Percentiles rank a stretch among this genome's conserved stretches.
phyloP scores from a whole-genome alignment of 495 filamentous ascomycete species.

The Daldinia vernicosa region DNA sequence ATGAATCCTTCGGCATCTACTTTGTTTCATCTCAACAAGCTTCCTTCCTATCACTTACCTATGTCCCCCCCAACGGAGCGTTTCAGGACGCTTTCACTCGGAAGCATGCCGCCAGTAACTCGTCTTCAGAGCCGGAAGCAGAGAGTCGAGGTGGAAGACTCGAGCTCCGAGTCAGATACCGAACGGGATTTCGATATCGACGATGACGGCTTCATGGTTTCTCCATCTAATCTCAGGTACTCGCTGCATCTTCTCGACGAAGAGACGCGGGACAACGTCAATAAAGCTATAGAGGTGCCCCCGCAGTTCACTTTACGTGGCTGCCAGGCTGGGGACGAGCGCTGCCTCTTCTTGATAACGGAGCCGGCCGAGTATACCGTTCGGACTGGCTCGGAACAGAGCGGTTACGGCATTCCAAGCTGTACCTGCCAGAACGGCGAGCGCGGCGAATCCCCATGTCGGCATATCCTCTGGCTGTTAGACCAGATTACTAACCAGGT shows the following conservation, averaged over 20 bases:
- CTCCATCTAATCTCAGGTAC: constrained; percentile 52
- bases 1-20: constrained; percentile 20
- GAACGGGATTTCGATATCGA: constrained; percentile 48
- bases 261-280: constrained; percentile 38
- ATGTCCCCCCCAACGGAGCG: constrained; percentile 49
- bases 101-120: constrained; percentile 44
- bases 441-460: constrained; percentile 50
- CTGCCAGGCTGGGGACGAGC: constrained; percentile 52
- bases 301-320: constrained; percentile 54
- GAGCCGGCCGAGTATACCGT: constrained; percentile 57
- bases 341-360: constrained; percentile 59
- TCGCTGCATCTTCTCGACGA: constrained; percentile 40
- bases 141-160: constrained; percentile 36
- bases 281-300: constrained; percentile 41
- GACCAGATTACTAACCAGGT: constrained; percentile 55
- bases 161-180: constrained; percentile 37
- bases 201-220: constrained; percentile 46
- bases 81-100: constrained; percentile 55
- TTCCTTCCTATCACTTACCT: constrained; percentile 10
- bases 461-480: constrained; percentile 60
- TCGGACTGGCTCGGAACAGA: constrained; percentile 50
- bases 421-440: constrained; percentile 54
- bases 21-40: constrained; percentile 29
- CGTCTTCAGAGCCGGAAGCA: constrained; percentile 42
- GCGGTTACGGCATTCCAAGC: constrained; percentile 49